Evolutionary conservation across 768 basidiomycete genomes (phyloP), one percentile per base, ranked within the genome.

Genomic region (Hydnum rufescens): DNA sequence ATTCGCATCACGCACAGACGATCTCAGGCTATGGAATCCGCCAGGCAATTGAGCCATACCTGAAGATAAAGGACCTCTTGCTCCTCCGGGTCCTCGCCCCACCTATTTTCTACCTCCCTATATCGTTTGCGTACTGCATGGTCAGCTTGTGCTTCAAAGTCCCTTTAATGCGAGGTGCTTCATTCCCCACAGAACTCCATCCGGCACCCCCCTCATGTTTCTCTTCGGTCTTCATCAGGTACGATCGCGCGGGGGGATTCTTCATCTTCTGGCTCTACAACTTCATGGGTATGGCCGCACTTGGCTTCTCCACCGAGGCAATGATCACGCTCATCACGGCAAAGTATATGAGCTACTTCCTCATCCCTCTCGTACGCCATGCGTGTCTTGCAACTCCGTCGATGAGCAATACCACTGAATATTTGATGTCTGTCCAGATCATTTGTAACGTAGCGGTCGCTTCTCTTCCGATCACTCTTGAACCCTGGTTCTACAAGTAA

Each of bases 391-490:
- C n/a, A n/a, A n/a, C n/a, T n/a, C n/a, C n/a, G n/a, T n/a, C n/a
- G n/a, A n/a, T 18, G 46, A 48, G 16, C 25, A 8, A 8, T 39
- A 8, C 5, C 18, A 32, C 3, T 2, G n/a, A n/a, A n/a, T n/a
- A n/a, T n/a, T n/a, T n/a, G n/a, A n/a, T n/a, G n/a, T 8, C 34
- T 39, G 34, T 39, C n/a, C n/a, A n/a, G 75, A 74, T 83, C 57
- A 79, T 83, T 57, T 55, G 76, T 75, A 55, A 66, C 51, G 57
- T 66, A 32, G 53, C 63, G 3, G 59, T 62, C 1, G 67, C 67
- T 19, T 63, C 70, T 36, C 71, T 71, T 59, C 80, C 82, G 0
- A 69, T 81, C 36, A 71, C 75, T 34, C 60, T 66, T 8, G 60
- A 62, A 32, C 54, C 58, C 1, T 53, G 52, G 51, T 60, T 66